Evolutionary conservation across 768 basidiomycete genomes (phyloP).

Genomic region (Suillus hirtellus): DNA sequence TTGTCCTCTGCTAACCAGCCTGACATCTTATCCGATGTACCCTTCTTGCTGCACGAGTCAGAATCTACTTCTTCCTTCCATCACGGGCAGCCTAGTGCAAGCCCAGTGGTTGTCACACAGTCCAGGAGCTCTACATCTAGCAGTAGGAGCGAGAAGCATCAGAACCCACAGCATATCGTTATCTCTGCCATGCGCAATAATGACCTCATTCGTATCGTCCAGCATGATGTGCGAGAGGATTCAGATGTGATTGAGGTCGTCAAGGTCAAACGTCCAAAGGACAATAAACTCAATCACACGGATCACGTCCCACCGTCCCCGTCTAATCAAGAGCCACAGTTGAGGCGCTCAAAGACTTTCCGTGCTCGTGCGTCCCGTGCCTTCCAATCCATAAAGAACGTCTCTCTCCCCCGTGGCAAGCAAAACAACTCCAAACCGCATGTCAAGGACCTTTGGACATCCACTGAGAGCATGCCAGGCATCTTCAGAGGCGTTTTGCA

Average conservation of each 20-base stretch:
- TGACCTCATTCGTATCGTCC: slow-evolving; percentile 15
- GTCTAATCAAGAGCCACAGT: slow-evolving; percentile 23
- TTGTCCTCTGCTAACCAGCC: slow-evolving; percentile 16
- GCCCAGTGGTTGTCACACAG: background rate
- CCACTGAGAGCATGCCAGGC: slow-evolving; percentile 28
- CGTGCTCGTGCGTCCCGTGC: slow-evolving; percentile 48
- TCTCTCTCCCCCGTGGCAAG: slow-evolving; percentile 30
- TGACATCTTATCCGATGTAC: slow-evolving; percentile 36
- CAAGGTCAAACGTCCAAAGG: slow-evolving; percentile 48
- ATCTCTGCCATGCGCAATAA: slow-evolving; percentile 21
- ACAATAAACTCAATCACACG: slow-evolving; percentile 7
- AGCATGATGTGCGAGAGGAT: slow-evolving; percentile 44
- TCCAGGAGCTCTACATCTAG: slow-evolving; percentile 8
- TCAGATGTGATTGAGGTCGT: slow-evolving; percentile 60
- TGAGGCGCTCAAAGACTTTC: slow-evolving; percentile 43
- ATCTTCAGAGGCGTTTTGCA: slow-evolving; percentile 24
- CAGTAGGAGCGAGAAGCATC: slow-evolving; percentile 32
- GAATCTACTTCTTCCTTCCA: slow-evolving; percentile 14
- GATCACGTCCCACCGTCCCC: slow-evolving; percentile 1
- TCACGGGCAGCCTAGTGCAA: slow-evolving; percentile 15
- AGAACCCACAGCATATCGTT: slow-evolving; percentile 28
- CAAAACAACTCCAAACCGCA: slow-evolving; percentile 34
- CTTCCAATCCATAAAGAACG: slow-evolving; percentile 47
- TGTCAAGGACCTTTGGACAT: slow-evolving; percentile 40
- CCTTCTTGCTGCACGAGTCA: slow-evolving; percentile 24